A percentile compares a stretch with the other conserved stretches of the same genome.
Conservation (phyloP, 495 filamentous ascomycete species). For the Saxophila tyrrhenica region DNA sequence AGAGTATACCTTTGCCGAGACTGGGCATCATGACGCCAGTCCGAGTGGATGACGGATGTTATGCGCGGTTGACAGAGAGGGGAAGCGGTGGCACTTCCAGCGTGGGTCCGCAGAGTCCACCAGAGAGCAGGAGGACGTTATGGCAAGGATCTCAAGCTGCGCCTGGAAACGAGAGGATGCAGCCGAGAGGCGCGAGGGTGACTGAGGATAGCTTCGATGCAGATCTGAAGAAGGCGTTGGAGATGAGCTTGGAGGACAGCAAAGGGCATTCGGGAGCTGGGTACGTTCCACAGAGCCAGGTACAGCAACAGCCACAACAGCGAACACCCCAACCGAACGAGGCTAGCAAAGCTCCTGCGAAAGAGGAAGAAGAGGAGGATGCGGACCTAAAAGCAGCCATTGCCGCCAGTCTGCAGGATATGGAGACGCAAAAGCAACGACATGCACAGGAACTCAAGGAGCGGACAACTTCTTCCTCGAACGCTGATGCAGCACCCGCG, state of each 20-base stretch:
- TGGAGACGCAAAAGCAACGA: slow-evolving; percentile 94
- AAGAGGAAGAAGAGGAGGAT: slow-evolving; percentile 65
- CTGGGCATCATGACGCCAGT: slow-evolving; percentile 86
- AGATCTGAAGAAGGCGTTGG: slow-evolving; percentile 79
- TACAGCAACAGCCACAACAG: slow-evolving; percentile 28
- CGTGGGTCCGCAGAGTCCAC: slow-evolving; percentile 31
- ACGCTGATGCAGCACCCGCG: slow-evolving; percentile 32
- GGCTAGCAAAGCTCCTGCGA: slow-evolving; percentile 21
- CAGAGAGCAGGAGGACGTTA: slow-evolving; percentile 36
- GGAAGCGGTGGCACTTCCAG: slow-evolving; percentile 21
- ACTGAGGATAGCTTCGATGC: slow-evolving; percentile 79
- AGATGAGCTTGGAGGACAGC: slow-evolving; percentile 94
- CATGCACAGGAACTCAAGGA: slow-evolving; percentile 72
- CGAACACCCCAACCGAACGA: slow-evolving; percentile 35
- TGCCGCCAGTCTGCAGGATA: slow-evolving; percentile 88
- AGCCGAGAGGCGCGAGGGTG: slow-evolving; percentile 75
- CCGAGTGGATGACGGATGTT: slow-evolving; percentile 93
- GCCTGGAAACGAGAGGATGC: slow-evolving; percentile 43
- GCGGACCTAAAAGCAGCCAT: slow-evolving; percentile 92
- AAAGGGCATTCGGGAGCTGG: slow-evolving; percentile 53
- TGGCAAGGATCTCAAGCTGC: slow-evolving; percentile 34
- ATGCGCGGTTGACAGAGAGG: slow-evolving; percentile 77
- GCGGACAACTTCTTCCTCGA: slow-evolving; percentile 37
- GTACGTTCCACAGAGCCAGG: slow-evolving; percentile 53
- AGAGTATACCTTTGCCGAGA: slow-evolving; percentile 77